phyloP scores from a whole-genome alignment of 768 basidiomycete genomes.

The Saitozyma sp. region DNA sequence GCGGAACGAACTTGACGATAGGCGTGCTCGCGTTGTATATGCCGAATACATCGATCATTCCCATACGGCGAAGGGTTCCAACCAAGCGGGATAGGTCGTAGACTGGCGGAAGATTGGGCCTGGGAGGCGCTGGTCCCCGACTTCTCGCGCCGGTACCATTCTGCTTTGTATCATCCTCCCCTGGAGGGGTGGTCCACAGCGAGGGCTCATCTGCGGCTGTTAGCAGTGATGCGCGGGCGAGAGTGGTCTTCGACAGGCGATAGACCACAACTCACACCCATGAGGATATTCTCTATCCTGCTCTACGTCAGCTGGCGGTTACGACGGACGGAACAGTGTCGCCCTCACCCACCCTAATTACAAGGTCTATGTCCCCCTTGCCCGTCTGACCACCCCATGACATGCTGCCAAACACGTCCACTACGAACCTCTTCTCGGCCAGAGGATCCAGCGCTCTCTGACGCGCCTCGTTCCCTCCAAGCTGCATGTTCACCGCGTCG shows the following conservation, averaged over 20 bases:
- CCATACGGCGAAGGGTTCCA: conserved; percentile 8
- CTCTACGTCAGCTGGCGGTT: neutral
- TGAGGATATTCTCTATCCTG: conserved; percentile 38
- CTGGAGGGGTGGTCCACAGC: conserved; percentile 22
- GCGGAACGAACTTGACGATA: conserved; percentile 45
- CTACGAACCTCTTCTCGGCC: conserved; percentile 24
- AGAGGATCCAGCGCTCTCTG: conserved; percentile 5
- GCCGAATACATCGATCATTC: conserved; percentile 25
- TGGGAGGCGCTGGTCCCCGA: too few species aligned
- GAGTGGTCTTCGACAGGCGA: neutral
- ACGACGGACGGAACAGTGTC: neutral
- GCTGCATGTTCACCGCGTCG: conserved; percentile 18
- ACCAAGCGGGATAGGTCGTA: conserved; percentile 26
- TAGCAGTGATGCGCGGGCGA: neutral
- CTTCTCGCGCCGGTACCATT: too few species aligned
- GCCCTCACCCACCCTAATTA: conserved; percentile 29
- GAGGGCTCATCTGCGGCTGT: conserved; percentile 19
- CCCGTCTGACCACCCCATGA: conserved; percentile 52
- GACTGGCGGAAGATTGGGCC: conserved; percentile 14
- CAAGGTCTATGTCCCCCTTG: conserved; percentile 48
- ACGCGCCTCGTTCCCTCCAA: conserved; percentile 10
- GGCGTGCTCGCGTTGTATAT: conserved; percentile 42
- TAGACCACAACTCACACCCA: conserved; percentile 33
- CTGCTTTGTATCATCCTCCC: neutral
- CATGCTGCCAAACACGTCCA: conserved; percentile 51